Evolutionary conservation across 306 rosid species (phyloP).

Genomic region (Pyrus betulifolia): DNA sequence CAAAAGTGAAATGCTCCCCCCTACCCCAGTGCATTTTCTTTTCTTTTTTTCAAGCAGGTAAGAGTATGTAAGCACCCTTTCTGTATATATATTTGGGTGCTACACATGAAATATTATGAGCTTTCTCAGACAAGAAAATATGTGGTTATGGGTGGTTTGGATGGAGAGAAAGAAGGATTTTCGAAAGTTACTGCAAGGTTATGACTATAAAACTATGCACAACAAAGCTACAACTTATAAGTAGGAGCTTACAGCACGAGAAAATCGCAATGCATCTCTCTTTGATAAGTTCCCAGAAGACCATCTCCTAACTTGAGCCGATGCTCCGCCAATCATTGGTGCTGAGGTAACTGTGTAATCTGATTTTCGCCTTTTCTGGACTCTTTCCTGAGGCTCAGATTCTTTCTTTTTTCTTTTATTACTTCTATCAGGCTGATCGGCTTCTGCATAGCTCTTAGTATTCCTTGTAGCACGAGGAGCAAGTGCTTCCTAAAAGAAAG

Average conservation of each 20-base stretch:
- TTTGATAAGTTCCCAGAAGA: conserved; percentile 85
- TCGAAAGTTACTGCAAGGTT: not conserved
- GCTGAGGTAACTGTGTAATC: conserved; percentile 58
- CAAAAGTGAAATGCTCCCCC: no score
- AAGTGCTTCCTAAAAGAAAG: conserved; percentile 57
- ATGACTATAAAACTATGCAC: not conserved
- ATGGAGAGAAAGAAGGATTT: not conserved
- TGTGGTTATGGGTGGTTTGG: not conserved
- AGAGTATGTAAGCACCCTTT: not conserved
- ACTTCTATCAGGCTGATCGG: conserved; percentile 61
- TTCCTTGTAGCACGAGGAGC: conserved; percentile 94
- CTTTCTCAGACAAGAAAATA: not conserved
- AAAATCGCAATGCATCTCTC: conserved; percentile 80
- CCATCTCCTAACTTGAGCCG: conserved; percentile 89
- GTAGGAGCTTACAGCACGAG: conserved; percentile 67
- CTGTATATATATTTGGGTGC: not conserved
- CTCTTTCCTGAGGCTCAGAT: conserved; percentile 68
- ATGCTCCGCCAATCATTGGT: conserved; percentile 89
- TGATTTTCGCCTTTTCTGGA: conserved; percentile 70
- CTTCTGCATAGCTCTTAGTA: conserved; percentile 89
- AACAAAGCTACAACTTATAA: not conserved
- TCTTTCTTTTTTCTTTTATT: conserved; percentile 90
- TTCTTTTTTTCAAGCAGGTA: not conserved
- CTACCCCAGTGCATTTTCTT: no score
- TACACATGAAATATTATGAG: not conserved